A percentile compares a stretch with the other conserved stretches of the same genome.
These are phyloP conservation scores for Tricholoma hemisulphureum DNA, from an alignment of 768 basidiomycete species.

Conservation along the genomic window DNA sequence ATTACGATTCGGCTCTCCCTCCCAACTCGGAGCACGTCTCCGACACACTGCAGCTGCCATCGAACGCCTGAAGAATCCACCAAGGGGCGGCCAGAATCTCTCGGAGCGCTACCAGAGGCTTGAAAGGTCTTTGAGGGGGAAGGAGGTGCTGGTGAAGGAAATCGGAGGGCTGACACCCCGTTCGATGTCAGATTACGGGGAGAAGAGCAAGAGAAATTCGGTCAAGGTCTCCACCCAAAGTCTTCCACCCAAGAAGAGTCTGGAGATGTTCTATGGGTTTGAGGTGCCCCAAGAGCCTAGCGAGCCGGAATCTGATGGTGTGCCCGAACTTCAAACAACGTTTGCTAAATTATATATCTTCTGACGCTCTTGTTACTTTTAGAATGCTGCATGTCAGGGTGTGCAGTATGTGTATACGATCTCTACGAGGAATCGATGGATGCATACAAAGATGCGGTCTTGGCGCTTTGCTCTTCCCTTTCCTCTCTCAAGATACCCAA, in stretches of 20 bases:
- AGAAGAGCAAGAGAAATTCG: background rate
- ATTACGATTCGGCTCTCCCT: background rate
- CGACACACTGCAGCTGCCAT: conserved; percentile 10
- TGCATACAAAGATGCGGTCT: conserved; percentile 57
- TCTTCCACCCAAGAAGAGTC: background rate
- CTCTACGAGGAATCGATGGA: conserved; percentile 74
- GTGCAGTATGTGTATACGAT: conserved; percentile 89
- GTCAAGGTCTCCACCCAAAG: background rate
- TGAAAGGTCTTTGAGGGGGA: conserved; percentile 51
- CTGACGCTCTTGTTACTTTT: background rate
- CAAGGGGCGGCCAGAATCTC: conserved; percentile 58
- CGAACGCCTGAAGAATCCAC: conserved; percentile 20
- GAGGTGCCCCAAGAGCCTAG: conserved; percentile 60
- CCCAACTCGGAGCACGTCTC: background rate
- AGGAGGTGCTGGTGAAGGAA: conserved; percentile 34
- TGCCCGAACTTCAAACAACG: conserved; percentile 15
- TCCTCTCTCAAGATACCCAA: conserved; percentile 47
- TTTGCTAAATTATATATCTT: background rate
- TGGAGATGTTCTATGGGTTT: conserved; percentile 49
- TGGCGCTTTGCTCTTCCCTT: conserved; percentile 50
- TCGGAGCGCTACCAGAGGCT: conserved; percentile 54
- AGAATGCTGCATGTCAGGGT: conserved; percentile 97
- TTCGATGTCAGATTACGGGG: background rate
- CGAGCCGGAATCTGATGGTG: conserved; percentile 67
- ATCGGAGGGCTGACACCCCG: conserved; percentile 19